Conservation (phyloP, 2,329 filamentous ascomycete genomes). For the Pseudogymnoascus destructans region DNA sequence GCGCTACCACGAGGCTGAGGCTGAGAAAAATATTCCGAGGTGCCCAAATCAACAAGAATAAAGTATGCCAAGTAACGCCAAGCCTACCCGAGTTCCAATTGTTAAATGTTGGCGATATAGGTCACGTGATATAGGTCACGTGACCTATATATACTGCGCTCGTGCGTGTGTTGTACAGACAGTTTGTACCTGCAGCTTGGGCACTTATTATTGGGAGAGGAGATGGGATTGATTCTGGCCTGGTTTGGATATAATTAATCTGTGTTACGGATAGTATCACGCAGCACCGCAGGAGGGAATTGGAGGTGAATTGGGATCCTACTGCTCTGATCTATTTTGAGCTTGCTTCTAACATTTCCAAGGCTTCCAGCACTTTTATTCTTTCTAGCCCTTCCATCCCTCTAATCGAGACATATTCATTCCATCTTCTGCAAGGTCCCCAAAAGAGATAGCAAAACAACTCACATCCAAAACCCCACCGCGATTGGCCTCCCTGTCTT, state of each 20-base stretch:
- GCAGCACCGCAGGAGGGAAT: neutral
- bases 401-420: neutral
- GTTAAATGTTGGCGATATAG: neutral
- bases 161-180: neutral
- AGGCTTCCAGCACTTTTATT: neutral
- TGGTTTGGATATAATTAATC: neutral
- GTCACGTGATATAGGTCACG: neutral
- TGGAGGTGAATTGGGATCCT: neutral
- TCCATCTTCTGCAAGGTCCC: neutral
- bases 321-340: neutral
- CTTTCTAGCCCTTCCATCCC: neutral
- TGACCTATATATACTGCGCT: neutral
- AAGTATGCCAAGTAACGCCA: neutral
- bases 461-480: neutral
- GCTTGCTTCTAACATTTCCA: neutral
- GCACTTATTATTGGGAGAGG: neutral
- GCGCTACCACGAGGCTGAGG: neutral
- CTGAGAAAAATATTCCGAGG: neutral
- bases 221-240: neutral
- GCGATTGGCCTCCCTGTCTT: neutral
- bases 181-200: neutral
- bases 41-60: neutral
- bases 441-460: neutral
- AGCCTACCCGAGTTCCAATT: neutral
- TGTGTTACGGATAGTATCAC: neutral